These are phyloP conservation scores for Nevesoporus exiguus DNA, from an alignment of 768 basidiomycete species.

Conservation along the genomic window DNA sequence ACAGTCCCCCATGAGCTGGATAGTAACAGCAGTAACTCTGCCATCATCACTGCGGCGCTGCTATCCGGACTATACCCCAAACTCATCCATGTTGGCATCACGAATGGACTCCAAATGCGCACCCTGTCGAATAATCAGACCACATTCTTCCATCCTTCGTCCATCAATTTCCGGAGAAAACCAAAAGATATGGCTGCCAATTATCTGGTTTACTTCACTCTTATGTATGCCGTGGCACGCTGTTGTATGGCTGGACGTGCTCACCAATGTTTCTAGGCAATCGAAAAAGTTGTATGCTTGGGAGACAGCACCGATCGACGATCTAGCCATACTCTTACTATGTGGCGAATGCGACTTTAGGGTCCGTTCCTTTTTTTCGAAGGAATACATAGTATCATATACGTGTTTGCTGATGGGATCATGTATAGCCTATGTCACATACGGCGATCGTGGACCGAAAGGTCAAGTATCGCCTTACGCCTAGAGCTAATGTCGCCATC, in stretches of 20 bases:
- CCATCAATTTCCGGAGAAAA: slow-evolving; percentile 78
- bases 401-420: slow-evolving; percentile 3
- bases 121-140: slow-evolving; percentile 81
- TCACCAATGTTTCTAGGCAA: slow-evolving; percentile 53
- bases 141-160: slow-evolving; percentile 84
- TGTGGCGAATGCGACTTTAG: slow-evolving; percentile 92
- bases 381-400: neutral
- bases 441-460: slow-evolving; percentile 82
- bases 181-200: slow-evolving; percentile 69
- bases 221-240: slow-evolving; percentile 55
- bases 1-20: slow-evolving; percentile 68
- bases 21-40: slow-evolving; percentile 58
- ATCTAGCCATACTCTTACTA: slow-evolving; percentile 72
- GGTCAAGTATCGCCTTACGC: slow-evolving; percentile 64
- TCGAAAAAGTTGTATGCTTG: slow-evolving; percentile 91
- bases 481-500: slow-evolving; percentile 75
- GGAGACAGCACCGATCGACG: slow-evolving; percentile 90
- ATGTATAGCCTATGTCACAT: slow-evolving; percentile 61
- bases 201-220: slow-evolving; percentile 79
- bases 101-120: slow-evolving; percentile 54
- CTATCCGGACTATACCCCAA: slow-evolving; percentile 90
- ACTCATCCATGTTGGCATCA: slow-evolving; percentile 66
- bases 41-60: slow-evolving; percentile 76
- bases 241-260: neutral
- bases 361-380: slow-evolving; percentile 38